phyloP scores from a whole-genome alignment of 2,329 filamentous ascomycete species.

The Epichloe sylvatica region DNA sequence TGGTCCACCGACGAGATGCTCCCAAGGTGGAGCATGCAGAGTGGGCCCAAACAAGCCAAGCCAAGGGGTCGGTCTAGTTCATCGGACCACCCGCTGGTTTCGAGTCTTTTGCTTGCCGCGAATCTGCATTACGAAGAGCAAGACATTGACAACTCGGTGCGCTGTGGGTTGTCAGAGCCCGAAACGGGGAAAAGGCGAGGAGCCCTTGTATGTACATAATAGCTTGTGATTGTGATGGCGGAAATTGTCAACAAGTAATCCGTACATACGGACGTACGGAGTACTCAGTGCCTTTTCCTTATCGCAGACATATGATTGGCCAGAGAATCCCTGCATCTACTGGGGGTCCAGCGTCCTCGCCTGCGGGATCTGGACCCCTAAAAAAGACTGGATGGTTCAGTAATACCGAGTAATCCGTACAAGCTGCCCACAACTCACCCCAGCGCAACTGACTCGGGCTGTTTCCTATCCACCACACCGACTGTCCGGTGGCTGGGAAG shows the following conservation, averaged over 20 bases:
- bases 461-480: too few species aligned
- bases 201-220: too few species aligned
- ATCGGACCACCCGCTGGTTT: neutral
- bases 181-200: too few species aligned
- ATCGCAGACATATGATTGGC: neutral
- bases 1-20: too few species aligned
- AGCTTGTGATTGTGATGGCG: too few species aligned
- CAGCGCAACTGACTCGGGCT: too few species aligned
- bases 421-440: too few species aligned
- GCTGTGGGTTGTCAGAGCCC: too few species aligned
- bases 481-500: neutral
- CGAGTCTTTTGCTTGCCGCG: too few species aligned
- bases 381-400: neutral
- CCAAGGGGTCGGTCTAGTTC: neutral
- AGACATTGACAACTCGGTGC: too few species aligned
- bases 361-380: conserved; percentile 1
- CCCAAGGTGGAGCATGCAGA: neutral
- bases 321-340: neutral
- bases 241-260: neutral
- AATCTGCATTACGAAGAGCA: too few species aligned
- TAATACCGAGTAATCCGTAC: too few species aligned
- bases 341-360: neutral
- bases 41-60: neutral
- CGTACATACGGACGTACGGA: neutral
- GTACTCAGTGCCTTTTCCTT: neutral